Percentiles rank a stretch among this genome's conserved stretches.
phyloP scores from a whole-genome alignment of 345 rosid genomes.

The Citrus medica region DNA sequence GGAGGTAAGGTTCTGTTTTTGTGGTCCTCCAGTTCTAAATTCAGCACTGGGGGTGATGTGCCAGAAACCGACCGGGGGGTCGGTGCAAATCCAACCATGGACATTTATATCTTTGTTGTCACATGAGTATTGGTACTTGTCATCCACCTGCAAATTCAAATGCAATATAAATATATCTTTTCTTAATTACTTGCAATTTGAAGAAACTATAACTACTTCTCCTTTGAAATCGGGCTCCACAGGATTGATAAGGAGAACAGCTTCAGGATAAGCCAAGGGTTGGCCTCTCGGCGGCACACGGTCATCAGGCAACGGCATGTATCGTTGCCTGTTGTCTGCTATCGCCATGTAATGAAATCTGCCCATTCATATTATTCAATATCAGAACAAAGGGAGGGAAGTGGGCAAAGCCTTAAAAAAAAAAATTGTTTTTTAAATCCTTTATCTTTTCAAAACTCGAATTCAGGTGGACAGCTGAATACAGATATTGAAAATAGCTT shows the following conservation, averaged over 20 bases:
- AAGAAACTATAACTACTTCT: constrained; percentile 25
- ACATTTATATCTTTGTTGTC: constrained; percentile 65
- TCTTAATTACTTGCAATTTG: no score
- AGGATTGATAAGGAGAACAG: constrained; percentile 51
- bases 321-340: constrained; percentile 46
- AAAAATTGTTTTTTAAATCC: no score
- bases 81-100: constrained; percentile 83
- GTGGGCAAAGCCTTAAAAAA: no score
- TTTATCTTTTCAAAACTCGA: no score
- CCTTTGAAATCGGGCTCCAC: constrained; percentile 40
- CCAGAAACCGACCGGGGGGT: constrained; percentile 82
- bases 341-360: constrained; percentile 57
- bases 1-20: constrained; percentile 83
- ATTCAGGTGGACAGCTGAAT: no score
- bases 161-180: not conserved
- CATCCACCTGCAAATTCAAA: constrained; percentile 58
- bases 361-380: not conserved
- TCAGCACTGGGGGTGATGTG: constrained; percentile 85
- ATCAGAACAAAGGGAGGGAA: not conserved
- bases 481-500: no score
- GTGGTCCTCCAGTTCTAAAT: constrained; percentile 79
- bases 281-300: constrained; percentile 38
- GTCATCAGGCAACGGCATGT: constrained; percentile 54
- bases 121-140: constrained; percentile 83
- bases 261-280: constrained; percentile 46